Base-by-base conservation (phyloP, 352 stramenopile genomes). In the Phytophthora palmivora region DNA sequence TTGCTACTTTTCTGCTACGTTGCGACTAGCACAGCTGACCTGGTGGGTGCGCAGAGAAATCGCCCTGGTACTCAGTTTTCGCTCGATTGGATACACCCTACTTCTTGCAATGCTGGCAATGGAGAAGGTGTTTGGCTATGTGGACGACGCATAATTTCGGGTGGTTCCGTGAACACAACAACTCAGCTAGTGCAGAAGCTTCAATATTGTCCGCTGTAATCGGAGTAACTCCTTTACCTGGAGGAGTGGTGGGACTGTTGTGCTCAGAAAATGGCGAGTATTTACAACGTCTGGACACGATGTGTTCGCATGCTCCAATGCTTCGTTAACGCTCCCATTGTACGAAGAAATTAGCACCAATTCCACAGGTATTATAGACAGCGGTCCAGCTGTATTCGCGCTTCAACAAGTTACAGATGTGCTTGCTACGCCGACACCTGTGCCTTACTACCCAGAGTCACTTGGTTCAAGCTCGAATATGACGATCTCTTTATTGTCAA, bases 1-100 rank as follows among this genome's bases (percentile, higher is more conserved):
- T 67, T 73, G 6, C 65, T 88, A 42, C 41, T 86, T 3, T 61
- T 86, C 19, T 88, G 79, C 61, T 77, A 86, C 28, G 56, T 78
- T 0, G 52, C 72, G 15, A 86, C 76, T 16, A 69, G 71, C 15
- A n/a, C 81, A 6, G 67, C 68, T 0, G 79, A 88, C 34, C 55
- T 88, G 4, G 63, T 69, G 21, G 79, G 58, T 73, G 79, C 60
- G 71, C 66, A 18, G 52, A 75, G 6, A 86, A 84, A 51, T 28
- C 58, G 34, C 41, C 15, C 38, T 65, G n/a, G 53, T 74, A 15
- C 21, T 88, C 19, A 78, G 68, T 24, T 67, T 84, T 38, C 69
- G 66, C 2, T 59, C 69, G 37, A 10, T 82, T 21, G 58, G 57
- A 11, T 77, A 70, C 18, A 58, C 81, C 34, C 28, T 84, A 6